Evolutionary conservation across 768 basidiomycete species (phyloP).

Genomic region (Leucogyrophana mollusca): DNA sequence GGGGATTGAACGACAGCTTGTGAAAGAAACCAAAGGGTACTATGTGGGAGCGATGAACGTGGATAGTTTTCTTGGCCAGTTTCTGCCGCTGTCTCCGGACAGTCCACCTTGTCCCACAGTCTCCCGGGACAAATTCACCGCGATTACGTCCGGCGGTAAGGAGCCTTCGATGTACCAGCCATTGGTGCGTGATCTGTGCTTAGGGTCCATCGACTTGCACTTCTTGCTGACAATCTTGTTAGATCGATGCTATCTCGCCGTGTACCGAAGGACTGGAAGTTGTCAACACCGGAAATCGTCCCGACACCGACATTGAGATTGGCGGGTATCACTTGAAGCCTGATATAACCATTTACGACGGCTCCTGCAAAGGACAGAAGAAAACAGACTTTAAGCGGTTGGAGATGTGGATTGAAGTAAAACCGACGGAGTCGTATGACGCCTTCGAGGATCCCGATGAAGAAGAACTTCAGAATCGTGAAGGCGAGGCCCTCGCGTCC

Average conservation of each 20-base stretch:
- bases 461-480: neutral
- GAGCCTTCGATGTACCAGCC: too few species aligned
- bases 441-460: neutral
- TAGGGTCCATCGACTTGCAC: too few species aligned
- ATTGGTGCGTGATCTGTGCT: too few species aligned
- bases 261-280: too few species aligned
- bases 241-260: too few species aligned
- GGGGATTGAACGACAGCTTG: neutral
- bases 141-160: too few species aligned
- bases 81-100: neutral
- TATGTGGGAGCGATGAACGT: neutral
- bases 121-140: too few species aligned
- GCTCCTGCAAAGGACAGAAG: neutral
- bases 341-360: neutral
- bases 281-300: too few species aligned
- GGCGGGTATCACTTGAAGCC: neutral
- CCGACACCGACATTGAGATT: too few species aligned
- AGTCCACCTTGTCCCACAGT: neutral
- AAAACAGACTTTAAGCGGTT: neutral
- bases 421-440: neutral
- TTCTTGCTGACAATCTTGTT: too few species aligned
- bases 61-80: neutral
- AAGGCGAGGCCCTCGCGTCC: neutral
- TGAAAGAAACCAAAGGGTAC: neutral
- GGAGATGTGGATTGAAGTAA: neutral